These are phyloP conservation scores for Filobasidium floriforme DNA, from an alignment of 768 basidiomycete genomes.

Conservation along the genomic window DNA sequence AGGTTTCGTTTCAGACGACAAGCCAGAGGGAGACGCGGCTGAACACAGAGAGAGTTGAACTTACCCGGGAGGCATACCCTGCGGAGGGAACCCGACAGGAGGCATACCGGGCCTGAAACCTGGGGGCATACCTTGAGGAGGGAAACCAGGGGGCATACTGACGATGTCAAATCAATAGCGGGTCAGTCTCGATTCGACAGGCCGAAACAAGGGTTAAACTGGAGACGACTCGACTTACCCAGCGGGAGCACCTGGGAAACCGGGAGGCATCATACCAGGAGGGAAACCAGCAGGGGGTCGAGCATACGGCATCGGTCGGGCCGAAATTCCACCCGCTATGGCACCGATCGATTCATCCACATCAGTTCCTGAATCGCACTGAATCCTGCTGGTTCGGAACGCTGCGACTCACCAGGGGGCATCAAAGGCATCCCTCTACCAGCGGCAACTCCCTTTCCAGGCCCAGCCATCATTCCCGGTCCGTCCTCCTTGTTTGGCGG, in stretches of 20 bases:
- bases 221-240: conserved; percentile 9
- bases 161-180: conserved; percentile 10
- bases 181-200: background rate
- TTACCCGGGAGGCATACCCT: conserved; percentile 45
- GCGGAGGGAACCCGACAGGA: conserved; percentile 42
- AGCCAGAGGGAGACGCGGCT: background rate
- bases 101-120: conserved; percentile 45
- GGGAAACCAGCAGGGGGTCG: conserved; percentile 47
- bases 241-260: conserved; percentile 36
- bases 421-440: conserved; percentile 81
- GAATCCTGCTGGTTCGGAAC: background rate
- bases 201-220: background rate
- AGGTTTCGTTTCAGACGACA: background rate
- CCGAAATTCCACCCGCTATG: conserved; percentile 42
- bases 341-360: conserved; percentile 24
- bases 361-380: no score
- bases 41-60: conserved; percentile 1
- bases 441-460: conserved; percentile 90
- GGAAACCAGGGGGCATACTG: conserved; percentile 44
- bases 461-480: conserved; percentile 70
- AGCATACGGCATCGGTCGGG: conserved; percentile 47
- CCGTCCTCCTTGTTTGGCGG: conserved; percentile 81
- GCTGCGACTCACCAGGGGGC: conserved; percentile 43
- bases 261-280: conserved; percentile 59
- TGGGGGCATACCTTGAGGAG: conserved; percentile 35